These are phyloP conservation scores for Adansonia gregorii DNA, from an alignment of 441 rosid species.

Conservation along the genomic window DNA sequence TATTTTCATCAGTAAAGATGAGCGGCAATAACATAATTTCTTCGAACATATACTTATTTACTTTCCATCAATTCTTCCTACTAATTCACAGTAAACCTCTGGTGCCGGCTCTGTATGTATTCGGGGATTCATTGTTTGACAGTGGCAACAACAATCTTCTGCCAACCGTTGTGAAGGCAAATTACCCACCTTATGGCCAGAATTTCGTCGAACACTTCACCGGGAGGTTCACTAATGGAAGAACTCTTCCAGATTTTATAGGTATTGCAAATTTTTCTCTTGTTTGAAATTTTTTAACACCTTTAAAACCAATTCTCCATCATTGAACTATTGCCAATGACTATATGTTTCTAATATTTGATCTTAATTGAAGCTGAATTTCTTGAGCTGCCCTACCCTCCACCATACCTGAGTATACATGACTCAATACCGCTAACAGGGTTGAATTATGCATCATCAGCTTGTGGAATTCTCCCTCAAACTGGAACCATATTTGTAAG, in stretches of 20 bases:
- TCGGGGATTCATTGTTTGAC: conserved; percentile 59
- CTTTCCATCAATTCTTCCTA: conserved; percentile 1
- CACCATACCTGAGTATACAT: conserved; percentile 34
- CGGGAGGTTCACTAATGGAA: conserved; percentile 40
- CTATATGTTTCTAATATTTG: background rate
- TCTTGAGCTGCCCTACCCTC: conserved; percentile 45
- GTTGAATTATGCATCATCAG: conserved; percentile 51
- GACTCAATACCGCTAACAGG: conserved; percentile 27
- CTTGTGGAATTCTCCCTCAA: conserved; percentile 51
- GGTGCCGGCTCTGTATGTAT: conserved; percentile 49
- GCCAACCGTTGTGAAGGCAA: conserved; percentile 36
- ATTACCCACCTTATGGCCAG: conserved; percentile 37
- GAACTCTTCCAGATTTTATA: conserved; percentile 34
- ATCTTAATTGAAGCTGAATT: conserved; percentile 38
- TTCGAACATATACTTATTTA: background rate
- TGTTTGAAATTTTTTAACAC: background rate
- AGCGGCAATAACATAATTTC: background rate
- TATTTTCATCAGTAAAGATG: background rate
- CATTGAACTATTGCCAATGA: background rate
- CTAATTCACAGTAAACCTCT: conserved; percentile 25
- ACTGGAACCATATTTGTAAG: conserved; percentile 41
- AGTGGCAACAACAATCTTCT: conserved; percentile 53
- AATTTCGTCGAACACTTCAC: conserved; percentile 33
- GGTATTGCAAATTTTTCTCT: conserved; percentile 15
- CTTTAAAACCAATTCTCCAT: background rate